Percentiles rank a stretch among this genome's conserved stretches.
Conservation (phyloP, 257 asterid species). For the Anisodus acutangulus region DNA sequence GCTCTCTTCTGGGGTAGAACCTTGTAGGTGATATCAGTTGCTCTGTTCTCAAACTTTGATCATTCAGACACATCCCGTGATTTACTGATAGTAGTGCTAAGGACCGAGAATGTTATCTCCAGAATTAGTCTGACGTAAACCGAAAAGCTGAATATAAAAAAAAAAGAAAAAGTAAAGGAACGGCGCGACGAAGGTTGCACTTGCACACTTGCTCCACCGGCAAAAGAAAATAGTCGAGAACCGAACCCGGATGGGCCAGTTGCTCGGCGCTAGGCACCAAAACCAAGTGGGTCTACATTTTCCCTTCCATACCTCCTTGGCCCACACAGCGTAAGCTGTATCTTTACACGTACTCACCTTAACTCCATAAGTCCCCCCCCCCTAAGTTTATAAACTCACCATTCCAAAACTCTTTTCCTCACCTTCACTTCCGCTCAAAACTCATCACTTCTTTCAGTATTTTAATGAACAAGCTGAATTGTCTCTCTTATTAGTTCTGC, state of each 20-base stretch:
- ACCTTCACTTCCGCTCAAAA: background rate
- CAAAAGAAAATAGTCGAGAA: background rate
- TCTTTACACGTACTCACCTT: constrained; percentile 50
- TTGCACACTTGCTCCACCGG: background rate
- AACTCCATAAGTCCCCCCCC: background rate
- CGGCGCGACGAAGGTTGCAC: background rate
- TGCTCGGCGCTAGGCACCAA: background rate
- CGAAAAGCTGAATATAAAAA: too few species aligned
- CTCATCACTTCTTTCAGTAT: background rate
- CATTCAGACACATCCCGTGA: too few species aligned
- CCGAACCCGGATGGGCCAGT: background rate
- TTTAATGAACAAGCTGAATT: background rate
- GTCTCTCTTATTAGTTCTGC: background rate
- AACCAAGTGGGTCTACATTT: background rate
- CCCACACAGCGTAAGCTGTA: constrained; percentile 43
- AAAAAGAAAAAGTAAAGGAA: too few species aligned
- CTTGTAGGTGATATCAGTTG: too few species aligned
- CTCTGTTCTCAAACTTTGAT: too few species aligned
- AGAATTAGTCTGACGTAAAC: too few species aligned
- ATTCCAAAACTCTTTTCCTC: constrained; percentile 10
- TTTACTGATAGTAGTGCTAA: too few species aligned
- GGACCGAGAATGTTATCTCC: too few species aligned
- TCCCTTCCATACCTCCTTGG: constrained; percentile 55
- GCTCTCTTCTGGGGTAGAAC: too few species aligned
- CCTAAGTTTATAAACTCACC: constrained; percentile 49